Evolutionary conservation across 148 eudicot species (phyloP).

Genomic region (Nyssa sinensis): DNA sequence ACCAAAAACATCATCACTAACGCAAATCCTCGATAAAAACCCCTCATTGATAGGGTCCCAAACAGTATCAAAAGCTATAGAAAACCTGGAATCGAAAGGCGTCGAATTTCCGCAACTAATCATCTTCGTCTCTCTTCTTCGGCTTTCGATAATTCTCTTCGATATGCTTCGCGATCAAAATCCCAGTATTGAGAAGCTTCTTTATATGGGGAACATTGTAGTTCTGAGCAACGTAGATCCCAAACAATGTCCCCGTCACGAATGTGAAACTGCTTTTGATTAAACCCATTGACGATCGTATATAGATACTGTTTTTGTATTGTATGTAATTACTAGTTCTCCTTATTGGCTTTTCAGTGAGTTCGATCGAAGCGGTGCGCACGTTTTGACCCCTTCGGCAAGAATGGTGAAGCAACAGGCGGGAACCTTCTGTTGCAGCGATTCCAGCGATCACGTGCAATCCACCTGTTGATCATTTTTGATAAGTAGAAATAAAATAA

Average conservation of each 20-base stretch:
- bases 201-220: constrained; percentile 46
- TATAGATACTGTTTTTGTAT: not conserved
- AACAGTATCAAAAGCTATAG: not conserved
- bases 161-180: constrained; percentile 34
- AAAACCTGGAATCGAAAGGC: not conserved
- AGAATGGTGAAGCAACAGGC: not conserved
- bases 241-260: constrained; percentile 38
- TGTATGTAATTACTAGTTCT: not conserved
- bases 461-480: too few relatives aligned
- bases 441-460: too few relatives aligned
- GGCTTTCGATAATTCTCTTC: constrained; percentile 57
- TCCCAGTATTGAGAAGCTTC: constrained; percentile 40
- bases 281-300: constrained; percentile 35
- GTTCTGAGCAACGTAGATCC: constrained; percentile 58
- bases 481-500: too few relatives aligned
- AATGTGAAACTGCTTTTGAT: constrained; percentile 37
- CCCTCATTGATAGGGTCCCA: not conserved
- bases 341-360: not conserved
- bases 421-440: too few relatives aligned
- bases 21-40: not conserved
- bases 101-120: constrained; percentile 5
- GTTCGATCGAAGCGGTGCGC: not conserved
- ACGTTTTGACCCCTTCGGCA: not conserved
- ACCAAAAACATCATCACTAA: not conserved
- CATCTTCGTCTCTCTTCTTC: constrained; percentile 37